Evolutionary conservation across 2,329 filamentous ascomycete genomes (phyloP).

Genomic region (Biscogniauxia marginata): DNA sequence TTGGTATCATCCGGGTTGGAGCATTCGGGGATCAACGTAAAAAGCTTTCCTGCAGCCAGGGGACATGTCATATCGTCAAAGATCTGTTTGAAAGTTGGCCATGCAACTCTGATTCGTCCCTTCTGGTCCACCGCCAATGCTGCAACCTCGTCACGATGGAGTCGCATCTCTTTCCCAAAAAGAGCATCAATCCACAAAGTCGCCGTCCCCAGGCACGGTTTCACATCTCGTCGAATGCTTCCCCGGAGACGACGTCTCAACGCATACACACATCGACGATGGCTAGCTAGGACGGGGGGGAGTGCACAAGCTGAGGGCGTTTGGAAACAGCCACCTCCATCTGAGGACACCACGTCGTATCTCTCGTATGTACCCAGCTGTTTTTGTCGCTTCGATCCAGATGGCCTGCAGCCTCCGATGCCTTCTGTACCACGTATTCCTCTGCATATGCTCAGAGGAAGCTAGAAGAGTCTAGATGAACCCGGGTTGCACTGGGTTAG

Average conservation of each 20-base stretch:
- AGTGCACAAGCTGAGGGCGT: not conserved
- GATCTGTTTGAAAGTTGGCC: not conserved
- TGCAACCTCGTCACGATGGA: not conserved
- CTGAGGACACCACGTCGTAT: not conserved
- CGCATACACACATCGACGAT: not conserved
- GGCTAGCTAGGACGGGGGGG: not conserved
- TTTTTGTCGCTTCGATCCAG: not conserved
- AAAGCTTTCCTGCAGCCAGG: not conserved
- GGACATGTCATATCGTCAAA: not conserved
- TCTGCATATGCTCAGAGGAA: not conserved
- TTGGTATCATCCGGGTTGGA: not conserved
- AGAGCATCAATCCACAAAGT: not conserved
- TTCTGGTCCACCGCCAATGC: not conserved
- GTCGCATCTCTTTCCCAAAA: not conserved
- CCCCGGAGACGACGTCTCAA: not conserved
- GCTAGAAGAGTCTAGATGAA: not conserved
- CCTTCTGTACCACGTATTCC: not conserved
- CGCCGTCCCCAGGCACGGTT: not conserved
- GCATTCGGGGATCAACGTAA: not conserved
- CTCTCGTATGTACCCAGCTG: not conserved
- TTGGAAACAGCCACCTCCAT: not conserved
- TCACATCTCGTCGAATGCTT: not conserved
- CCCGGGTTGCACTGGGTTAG: not conserved
- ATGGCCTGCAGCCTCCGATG: not conserved
- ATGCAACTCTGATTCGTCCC: not conserved